Conservation (phyloP, 1,284 basidiomycete species). For the Melampsora larici-populina region DNA sequence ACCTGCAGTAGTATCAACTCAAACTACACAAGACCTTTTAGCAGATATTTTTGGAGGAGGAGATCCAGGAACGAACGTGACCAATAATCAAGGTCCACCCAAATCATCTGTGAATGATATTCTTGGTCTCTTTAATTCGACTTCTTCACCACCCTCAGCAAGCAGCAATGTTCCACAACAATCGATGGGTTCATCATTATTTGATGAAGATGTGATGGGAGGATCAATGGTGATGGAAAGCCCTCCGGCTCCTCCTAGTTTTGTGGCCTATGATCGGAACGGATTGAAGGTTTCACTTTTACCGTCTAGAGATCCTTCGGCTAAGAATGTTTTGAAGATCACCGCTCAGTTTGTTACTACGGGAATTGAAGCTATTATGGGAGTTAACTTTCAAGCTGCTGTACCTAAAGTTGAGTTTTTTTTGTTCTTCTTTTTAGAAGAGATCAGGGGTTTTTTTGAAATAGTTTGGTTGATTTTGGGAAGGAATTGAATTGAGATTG, state of each 20-base stretch:
- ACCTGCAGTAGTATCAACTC: constrained; percentile 55
- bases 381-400: constrained; percentile 91
- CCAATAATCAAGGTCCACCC: constrained; percentile 55
- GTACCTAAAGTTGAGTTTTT: constrained; percentile 76
- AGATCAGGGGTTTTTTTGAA: no score
- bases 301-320: constrained; percentile 71
- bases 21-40: constrained; percentile 81
- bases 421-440: neutral
- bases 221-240: neutral
- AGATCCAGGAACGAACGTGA: constrained; percentile 53
- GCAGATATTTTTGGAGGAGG: constrained; percentile 84
- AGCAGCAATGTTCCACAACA: constrained; percentile 44
- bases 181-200: constrained; percentile 44
- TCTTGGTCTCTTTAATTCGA: constrained; percentile 75
- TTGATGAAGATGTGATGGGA: constrained; percentile 30
- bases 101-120: constrained; percentile 79
- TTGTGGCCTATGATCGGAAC: constrained; percentile 87
- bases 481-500: neutral
- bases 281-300: constrained; percentile 84
- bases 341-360: constrained; percentile 78
- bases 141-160: constrained; percentile 54
- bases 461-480: no score
- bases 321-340: constrained; percentile 84
- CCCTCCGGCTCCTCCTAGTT: constrained; percentile 56
- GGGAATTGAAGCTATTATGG: constrained; percentile 60